Evolutionary conservation across 2,329 filamentous ascomycete genomes (phyloP), one percentile per base, ranked within the genome.

Genomic region (Claviceps sp.): DNA sequence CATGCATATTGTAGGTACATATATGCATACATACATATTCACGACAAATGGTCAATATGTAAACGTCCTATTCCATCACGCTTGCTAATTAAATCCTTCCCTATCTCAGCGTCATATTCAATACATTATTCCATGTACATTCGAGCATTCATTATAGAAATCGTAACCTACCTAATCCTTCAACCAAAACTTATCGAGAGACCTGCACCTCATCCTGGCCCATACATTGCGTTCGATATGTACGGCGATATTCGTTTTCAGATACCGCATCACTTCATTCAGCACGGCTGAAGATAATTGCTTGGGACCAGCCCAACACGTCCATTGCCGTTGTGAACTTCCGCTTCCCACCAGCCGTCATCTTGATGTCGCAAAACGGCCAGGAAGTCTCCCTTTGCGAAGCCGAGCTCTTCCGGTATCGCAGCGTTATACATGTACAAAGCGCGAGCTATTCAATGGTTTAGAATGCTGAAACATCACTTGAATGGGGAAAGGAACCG

Each of bases 281-380:
- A 77, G 55, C 72, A 74, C 45, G 74, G 69, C 65, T 81, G 76
- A 54, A 85, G 71, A 60, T 85, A 85, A 63, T 85, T 85, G 66
- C 81, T 84, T 57, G 81, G 81, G 57, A 85, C 81, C 62, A 85
- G 72, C 55, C 81, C 81, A 53, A 75, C 65, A 48, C 69, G 74
- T 48, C 76, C 80, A 56, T 75, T 78, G 56, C 77, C 75, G 24
- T 84, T 83, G 46, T 90, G 87, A 42, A 96, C 81, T 67, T 96
- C 91, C 13, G 94, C 94, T 71, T 98, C 93, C 93, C 94, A 98
- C 93, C 93, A 98, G 20, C 93, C 93, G 64, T 98, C 93, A 65
- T 98, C 93, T 69, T 98, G 93, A 62, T 95, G 81, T 54, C 90
- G 79, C 47, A 96, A 73, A 14, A 98, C 83, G 2, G 91, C 89